Evolutionary conservation across 2,329 filamentous ascomycete genomes (phyloP).

Genomic region (Tolypocladium ovalisporum): DNA sequence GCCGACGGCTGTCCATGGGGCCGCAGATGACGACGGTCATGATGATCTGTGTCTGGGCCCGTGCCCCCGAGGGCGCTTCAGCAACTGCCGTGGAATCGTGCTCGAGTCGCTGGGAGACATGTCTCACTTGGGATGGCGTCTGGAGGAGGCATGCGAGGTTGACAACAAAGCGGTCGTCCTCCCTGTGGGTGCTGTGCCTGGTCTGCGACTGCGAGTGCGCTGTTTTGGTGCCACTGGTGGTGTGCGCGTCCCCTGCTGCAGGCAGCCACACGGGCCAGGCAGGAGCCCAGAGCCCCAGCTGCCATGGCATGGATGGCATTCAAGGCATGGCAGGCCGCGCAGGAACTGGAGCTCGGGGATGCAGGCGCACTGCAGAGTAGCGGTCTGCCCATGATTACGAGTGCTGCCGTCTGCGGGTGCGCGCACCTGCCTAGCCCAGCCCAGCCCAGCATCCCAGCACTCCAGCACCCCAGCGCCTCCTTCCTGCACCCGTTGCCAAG

Average conservation of each 20-base stretch:
- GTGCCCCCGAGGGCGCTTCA: background rate
- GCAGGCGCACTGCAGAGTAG: background rate
- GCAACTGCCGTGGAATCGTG: background rate
- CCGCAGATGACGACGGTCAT: background rate
- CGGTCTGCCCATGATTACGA: too few relatives aligned
- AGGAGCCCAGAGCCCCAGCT: background rate
- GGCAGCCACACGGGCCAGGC: background rate
- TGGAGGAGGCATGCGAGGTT: too few relatives aligned
- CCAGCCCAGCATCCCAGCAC: too few relatives aligned
- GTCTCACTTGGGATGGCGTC: too few relatives aligned
- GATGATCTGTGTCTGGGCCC: background rate
- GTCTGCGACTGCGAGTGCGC: background rate
- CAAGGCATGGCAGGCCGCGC: too few relatives aligned
- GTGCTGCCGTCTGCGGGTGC: too few relatives aligned
- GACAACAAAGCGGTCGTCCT: background rate
- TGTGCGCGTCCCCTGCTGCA: background rate
- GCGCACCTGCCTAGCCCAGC: background rate
- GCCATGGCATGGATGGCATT: background rate
- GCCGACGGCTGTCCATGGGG: background rate
- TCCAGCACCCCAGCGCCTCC: background rate
- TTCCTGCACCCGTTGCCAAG: background rate
- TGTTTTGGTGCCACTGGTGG: background rate
- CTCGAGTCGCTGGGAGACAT: background rate
- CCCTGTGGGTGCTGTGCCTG: background rate
- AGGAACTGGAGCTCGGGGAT: background rate